A percentile compares a stretch with the other conserved stretches of the same genome.
Evolutionary conservation across 805 yeast genomes (phyloP).

Genomic region (Wickerhamomyces strasburgensis): DNA sequence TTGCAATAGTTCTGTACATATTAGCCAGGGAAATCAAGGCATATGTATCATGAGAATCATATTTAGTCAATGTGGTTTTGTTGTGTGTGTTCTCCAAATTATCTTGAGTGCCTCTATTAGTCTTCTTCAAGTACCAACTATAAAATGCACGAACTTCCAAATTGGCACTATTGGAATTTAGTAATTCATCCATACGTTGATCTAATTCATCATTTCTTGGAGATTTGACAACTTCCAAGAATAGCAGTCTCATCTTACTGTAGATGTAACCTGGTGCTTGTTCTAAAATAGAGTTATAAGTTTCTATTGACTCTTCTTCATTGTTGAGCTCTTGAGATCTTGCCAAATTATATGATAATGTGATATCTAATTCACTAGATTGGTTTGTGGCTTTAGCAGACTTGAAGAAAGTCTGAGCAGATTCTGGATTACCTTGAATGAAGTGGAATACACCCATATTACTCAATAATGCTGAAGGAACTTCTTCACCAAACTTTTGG

Average conservation of each 20-base stretch:
- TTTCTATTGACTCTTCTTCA: slow-evolving; percentile 19
- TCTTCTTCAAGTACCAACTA: slow-evolving; percentile 78
- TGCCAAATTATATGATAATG: slow-evolving; percentile 70
- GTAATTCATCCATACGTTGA: slow-evolving; percentile 48
- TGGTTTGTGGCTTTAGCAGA: slow-evolving; percentile 43
- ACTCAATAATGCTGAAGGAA: slow-evolving; percentile 60
- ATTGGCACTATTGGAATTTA: slow-evolving; percentile 51
- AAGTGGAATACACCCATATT: slow-evolving; percentile 84
- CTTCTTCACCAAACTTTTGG: slow-evolving; percentile 26
- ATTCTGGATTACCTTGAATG: slow-evolving; percentile 52
- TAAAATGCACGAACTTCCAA: slow-evolving; percentile 85
- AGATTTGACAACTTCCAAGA: slow-evolving; percentile 49
- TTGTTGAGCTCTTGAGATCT: slow-evolving; percentile 57
- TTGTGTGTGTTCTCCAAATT: slow-evolving; percentile 74
- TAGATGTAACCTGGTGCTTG: slow-evolving; percentile 66
- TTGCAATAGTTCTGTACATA: slow-evolving; percentile 74
- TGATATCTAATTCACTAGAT: slow-evolving; percentile 32
- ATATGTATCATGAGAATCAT: slow-evolving; percentile 83
- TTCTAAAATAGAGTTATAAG: slow-evolving; percentile 52
- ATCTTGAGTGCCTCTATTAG: slow-evolving; percentile 38
- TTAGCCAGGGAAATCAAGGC: slow-evolving; percentile 89
- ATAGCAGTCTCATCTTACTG: slow-evolving; percentile 68
- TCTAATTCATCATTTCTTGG: slow-evolving; percentile 38
- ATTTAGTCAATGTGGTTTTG: slow-evolving; percentile 75
- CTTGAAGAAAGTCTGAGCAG: slow-evolving; percentile 53